Conservation (phyloP, 176 grass and related monocot genomes). For the Leersia perrieri region DNA sequence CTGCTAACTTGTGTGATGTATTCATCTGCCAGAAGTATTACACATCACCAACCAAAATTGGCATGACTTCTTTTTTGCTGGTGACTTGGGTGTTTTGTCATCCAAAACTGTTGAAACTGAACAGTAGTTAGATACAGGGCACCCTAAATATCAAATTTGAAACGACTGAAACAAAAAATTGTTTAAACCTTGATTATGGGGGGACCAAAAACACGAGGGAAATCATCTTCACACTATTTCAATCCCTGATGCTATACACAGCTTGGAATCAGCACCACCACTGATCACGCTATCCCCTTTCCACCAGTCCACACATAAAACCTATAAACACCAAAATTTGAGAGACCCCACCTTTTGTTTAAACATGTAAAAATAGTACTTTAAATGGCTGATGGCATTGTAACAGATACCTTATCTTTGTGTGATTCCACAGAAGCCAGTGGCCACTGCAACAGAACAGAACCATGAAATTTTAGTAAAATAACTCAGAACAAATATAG, state of each 20-base stretch:
- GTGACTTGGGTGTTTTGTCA: background rate
- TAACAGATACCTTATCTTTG: conserved; percentile 78
- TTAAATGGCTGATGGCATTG: too few species aligned
- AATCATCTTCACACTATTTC: conserved; percentile 44
- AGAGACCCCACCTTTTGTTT: background rate
- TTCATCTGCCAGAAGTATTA: background rate
- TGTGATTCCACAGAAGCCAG: conserved; percentile 76
- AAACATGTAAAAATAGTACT: background rate
- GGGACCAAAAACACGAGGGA: background rate
- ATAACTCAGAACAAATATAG: background rate
- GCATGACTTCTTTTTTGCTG: background rate
- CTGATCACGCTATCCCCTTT: conserved; percentile 73
- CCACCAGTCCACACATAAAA: conserved; percentile 93
- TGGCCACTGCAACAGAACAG: conserved; percentile 68
- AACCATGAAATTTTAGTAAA: background rate
- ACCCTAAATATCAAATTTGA: conserved; percentile 10
- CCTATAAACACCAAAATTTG: conserved; percentile 32
- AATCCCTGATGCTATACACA: conserved; percentile 69
- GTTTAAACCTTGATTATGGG: conserved; percentile 7
- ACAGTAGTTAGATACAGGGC: conserved; percentile 3
- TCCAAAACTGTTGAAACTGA: conserved; percentile 13
- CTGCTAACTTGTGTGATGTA: background rate
- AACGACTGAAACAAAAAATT: background rate
- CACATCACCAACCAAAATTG: background rate
- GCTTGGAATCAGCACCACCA: conserved; percentile 95